These are phyloP conservation scores for Leccinum solheimii DNA, from an alignment of 1,284 basidiomycete genomes.

Conservation along the genomic window DNA sequence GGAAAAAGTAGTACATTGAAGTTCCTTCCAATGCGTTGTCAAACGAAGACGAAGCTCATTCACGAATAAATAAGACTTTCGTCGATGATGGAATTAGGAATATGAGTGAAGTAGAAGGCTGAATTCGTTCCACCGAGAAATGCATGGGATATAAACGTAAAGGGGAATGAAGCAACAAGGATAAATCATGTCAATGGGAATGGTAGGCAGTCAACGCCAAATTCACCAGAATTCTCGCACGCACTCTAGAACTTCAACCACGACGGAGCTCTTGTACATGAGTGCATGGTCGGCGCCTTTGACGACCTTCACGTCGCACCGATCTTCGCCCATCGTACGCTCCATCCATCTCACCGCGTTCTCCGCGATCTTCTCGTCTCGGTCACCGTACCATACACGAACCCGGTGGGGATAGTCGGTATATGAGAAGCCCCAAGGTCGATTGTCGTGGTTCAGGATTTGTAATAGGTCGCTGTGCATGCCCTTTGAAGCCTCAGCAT, in stretches of 20 bases:
- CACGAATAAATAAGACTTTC: conserved; percentile 23
- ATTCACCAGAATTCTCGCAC: conserved; percentile 59
- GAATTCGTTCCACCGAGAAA: conserved; percentile 18
- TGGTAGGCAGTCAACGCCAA: not conserved
- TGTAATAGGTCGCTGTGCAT: conserved; percentile 89
- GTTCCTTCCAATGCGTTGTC: conserved; percentile 24
- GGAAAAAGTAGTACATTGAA: conserved; percentile 34
- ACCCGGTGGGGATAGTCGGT: conserved; percentile 76
- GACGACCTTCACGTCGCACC: conserved; percentile 79
- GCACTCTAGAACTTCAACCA: conserved; percentile 84
- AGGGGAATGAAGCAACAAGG: conserved; percentile 20
- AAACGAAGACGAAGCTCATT: conserved; percentile 28
- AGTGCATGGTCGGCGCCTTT: conserved; percentile 88
- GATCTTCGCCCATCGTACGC: conserved; percentile 72
- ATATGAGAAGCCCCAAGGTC: conserved; percentile 85
- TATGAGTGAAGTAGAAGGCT: conserved; percentile 3
- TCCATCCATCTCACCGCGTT: conserved; percentile 91
- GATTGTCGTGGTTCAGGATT: conserved; percentile 84
- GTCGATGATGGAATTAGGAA: conserved; percentile 11
- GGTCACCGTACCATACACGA: conserved; percentile 90
- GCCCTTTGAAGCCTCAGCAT: conserved; percentile 90
- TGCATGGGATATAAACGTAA: conserved; percentile 19
- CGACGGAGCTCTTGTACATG: conserved; percentile 87
- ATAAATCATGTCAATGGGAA: conserved; percentile 11
- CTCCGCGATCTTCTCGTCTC: conserved; percentile 90